Conservation (phyloP, 129 eudicot species). For the Helianthus annuus region HanXRQr2.0-SUNRISE NC_035442.2:12432297-12432796, state of each 20-base stretch:
- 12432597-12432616: slow-evolving; percentile 13
- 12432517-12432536: slow-evolving; percentile 66
- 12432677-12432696: slow-evolving; percentile 12
- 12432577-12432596: neutral
- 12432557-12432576: slow-evolving; percentile 29
- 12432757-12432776: slow-evolving; percentile 19
- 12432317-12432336: too few species aligned
- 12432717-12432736: slow-evolving; percentile 26
- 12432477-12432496: slow-evolving; percentile 25
- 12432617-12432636: slow-evolving; percentile 45
- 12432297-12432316: too few species aligned
- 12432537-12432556: slow-evolving; percentile 56
- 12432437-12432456: slow-evolving; percentile 36
- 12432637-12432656: slow-evolving; percentile 45
- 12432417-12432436: neutral
- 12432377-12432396: too few species aligned
- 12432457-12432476: slow-evolving; percentile 22
- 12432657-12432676: slow-evolving; percentile 28
- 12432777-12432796: neutral
- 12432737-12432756: slow-evolving; percentile 26
- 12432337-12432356: too few species aligned
- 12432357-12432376: too few species aligned
- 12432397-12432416: too few species aligned
- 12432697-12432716: slow-evolving; percentile 35
- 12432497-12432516: slow-evolving; percentile 67